These are phyloP conservation scores for Mixia osmundae DNA, from an alignment of 1,284 basidiomycete genomes.

Conservation along the genomic window DNA sequence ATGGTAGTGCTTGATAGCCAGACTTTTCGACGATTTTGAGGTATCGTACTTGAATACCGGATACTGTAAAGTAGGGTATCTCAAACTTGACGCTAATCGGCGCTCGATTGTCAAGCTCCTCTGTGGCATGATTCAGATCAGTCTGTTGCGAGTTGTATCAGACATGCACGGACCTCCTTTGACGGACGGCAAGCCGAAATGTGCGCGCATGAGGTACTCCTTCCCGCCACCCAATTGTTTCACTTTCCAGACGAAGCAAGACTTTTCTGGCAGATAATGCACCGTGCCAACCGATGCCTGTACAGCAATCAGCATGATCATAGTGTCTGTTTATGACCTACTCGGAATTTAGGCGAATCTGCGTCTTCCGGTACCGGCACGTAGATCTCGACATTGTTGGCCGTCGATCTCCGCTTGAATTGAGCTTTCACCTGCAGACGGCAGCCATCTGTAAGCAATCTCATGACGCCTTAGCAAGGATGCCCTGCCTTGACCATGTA, in stretches of 20 bases:
- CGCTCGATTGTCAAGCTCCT: conserved; percentile 66
- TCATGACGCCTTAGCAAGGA: neutral
- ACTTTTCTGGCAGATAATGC: conserved; percentile 85
- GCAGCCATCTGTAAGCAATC: neutral
- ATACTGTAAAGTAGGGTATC: conserved; percentile 42
- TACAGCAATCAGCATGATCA: neutral
- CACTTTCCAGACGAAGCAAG: conserved; percentile 93
- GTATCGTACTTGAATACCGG: conserved; percentile 89
- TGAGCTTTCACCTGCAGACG: conserved; percentile 53
- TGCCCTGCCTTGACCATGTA: conserved; percentile 68
- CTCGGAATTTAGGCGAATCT: conserved; percentile 88
- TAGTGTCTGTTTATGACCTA: conserved; percentile 23
- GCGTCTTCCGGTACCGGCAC: conserved; percentile 97
- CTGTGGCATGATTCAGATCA: conserved; percentile 22
- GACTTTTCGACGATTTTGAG: conserved; percentile 97
- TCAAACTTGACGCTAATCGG: conserved; percentile 95
- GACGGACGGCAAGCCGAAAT: conserved; percentile 80
- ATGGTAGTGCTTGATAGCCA: conserved; percentile 77
- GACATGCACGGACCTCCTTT: conserved; percentile 37
- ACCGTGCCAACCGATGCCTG: conserved; percentile 76
- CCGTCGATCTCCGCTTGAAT: conserved; percentile 86
- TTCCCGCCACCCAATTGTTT: conserved; percentile 79
- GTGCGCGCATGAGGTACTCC: conserved; percentile 86
- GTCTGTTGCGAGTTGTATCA: neutral
- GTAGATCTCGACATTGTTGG: conserved; percentile 96